phyloP scores from a whole-genome alignment of 225 moss, liverwort and hornwort species.

The Anthoceros angustus region DNA sequence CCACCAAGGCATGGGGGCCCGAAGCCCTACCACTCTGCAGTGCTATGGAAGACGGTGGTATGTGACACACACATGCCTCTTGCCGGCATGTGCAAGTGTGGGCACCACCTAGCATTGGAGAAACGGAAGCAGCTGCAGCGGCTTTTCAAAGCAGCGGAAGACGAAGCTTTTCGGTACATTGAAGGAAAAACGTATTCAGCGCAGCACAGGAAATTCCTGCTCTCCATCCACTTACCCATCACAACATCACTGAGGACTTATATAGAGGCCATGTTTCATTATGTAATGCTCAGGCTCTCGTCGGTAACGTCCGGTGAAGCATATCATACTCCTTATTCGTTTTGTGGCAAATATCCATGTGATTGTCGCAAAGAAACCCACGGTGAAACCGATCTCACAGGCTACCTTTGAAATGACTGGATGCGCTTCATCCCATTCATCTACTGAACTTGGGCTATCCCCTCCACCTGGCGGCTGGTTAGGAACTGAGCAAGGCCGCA shows the following conservation, averaged over 20 bases:
- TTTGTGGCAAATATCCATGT: background rate
- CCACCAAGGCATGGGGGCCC: background rate
- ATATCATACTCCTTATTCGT: background rate
- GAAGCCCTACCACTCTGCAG: background rate
- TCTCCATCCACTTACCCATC: background rate
- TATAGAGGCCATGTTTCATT: background rate
- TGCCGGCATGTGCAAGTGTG: background rate
- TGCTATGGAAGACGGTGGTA: background rate
- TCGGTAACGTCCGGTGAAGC: background rate
- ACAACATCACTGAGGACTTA: background rate
- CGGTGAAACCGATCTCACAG: background rate
- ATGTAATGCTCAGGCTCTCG: background rate
- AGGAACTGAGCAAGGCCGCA: too few relatives aligned
- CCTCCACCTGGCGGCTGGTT: background rate
- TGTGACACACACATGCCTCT: too few relatives aligned
- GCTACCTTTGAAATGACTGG: background rate
- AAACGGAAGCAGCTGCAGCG: background rate
- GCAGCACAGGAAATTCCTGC: background rate
- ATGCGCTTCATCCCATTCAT: background rate
- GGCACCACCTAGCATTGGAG: background rate
- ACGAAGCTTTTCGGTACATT: too few relatives aligned
- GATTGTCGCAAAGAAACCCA: background rate
- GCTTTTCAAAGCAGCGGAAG: too few relatives aligned
- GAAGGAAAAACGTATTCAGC: too few relatives aligned
- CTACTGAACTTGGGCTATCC: background rate